Evolutionary conservation across 305 asterid species (phyloP), one percentile per base, ranked within the genome.

Genomic region (Galium porrigens): DNA sequence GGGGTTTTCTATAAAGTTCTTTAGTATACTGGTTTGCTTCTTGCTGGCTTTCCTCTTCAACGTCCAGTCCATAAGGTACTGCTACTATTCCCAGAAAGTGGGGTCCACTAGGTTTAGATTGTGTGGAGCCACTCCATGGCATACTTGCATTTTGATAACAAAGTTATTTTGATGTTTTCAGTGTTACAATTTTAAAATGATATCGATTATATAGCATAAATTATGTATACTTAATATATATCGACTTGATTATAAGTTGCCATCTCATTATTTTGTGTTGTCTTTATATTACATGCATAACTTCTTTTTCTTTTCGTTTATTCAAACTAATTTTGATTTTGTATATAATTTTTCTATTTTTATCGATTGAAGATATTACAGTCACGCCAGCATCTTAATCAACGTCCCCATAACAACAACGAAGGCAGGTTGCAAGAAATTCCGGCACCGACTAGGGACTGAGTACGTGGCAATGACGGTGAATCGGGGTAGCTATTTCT

Each of bases 351-450:
- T 15, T 34, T 10, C 22, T 15, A 41, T 46, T 46, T 46, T 46
- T 46, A n/a, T 48, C 20, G 1, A 48, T n/a, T n/a, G 53, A 48
- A 48, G 53, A 1, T 48, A 92, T 77, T 92, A 82, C 22, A 86
- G 96, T 82, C 96, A 92, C 18, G 95, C 96, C 32, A 79, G 95
- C 77, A 78, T 89, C 44, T 86, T 92, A 15, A 81, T 92, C 7
- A 92, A 92, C 61, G 96, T 89, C 55, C 97, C 95, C 32, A 52
- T 52, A 52, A 20, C 30, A 17, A 17, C 57, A 1, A 22, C 66
- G 0, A 0, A 17, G 2, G 53, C 39, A 8, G 18, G 63, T 11
- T 5, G 12, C 57, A 7, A 52, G 20, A 4, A 64, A 10, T 6
- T 58, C n/a, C 58, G 57, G n/a, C 72, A 61, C 2, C 70, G 75